Evolutionary conservation across 1,139 yeast genomes (phyloP).

Genomic region (Arxiozyma telluris): DNA sequence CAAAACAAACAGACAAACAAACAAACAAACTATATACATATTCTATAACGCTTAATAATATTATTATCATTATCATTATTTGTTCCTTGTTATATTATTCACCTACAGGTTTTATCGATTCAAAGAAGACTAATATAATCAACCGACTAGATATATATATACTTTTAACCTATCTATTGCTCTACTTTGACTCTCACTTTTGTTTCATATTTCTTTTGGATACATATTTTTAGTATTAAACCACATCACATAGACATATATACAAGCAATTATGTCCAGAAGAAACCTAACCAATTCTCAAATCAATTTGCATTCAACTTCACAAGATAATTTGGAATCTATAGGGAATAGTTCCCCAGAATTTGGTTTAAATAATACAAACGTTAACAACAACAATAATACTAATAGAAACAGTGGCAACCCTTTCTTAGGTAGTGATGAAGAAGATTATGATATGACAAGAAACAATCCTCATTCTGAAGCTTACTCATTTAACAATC

Average conservation of each 20-base stretch:
- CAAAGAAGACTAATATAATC: too few species aligned
- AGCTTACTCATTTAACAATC: conserved; percentile 10
- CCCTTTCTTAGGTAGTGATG: conserved; percentile 22
- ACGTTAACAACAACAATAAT: background rate
- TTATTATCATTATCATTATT: too few species aligned
- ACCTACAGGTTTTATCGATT: too few species aligned
- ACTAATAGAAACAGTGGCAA: conserved; percentile 4
- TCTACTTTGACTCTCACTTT: too few species aligned
- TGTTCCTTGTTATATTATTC: background rate
- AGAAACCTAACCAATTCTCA: conserved; percentile 10
- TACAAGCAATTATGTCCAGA: conserved; percentile 4
- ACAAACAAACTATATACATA: background rate
- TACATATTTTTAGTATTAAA: background rate
- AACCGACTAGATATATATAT: too few species aligned
- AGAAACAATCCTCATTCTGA: conserved; percentile 6
- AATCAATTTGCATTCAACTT: conserved; percentile 2
- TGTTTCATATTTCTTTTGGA: too few species aligned
- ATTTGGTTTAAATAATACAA: background rate
- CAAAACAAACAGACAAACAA: too few species aligned
- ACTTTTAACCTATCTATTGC: too few species aligned
- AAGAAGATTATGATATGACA: conserved; percentile 10
- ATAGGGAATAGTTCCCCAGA: conserved; percentile 4
- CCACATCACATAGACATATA: too few species aligned
- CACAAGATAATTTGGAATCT: conserved; percentile 3
- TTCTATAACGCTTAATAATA: background rate